These are phyloP conservation scores for Colletotrichum gloeosporioides DNA, from an alignment of 2,329 filamentous ascomycete species.

Conservation along the genomic window DNA sequence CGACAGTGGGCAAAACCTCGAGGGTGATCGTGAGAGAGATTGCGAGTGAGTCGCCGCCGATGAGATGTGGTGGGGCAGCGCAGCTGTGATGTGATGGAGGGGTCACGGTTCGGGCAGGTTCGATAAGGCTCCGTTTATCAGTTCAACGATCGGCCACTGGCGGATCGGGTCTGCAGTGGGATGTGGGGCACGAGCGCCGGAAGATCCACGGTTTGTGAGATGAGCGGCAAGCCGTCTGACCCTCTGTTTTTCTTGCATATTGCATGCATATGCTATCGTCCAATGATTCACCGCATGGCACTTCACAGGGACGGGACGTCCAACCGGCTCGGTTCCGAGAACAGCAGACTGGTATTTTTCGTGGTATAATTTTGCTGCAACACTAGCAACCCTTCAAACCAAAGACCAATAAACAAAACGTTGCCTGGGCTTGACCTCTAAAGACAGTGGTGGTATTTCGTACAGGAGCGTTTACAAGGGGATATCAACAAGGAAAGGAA, in stretches of 20 bases:
- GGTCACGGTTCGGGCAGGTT: slow-evolving; percentile 12
- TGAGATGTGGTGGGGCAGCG: slow-evolving; percentile 18
- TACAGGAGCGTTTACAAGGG: slow-evolving; percentile 5
- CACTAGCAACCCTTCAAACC: not conserved
- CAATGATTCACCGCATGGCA: not conserved
- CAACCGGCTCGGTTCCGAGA: not conserved
- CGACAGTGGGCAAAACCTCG: not conserved
- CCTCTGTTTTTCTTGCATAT: not conserved
- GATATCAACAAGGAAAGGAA: slow-evolving; percentile 17
- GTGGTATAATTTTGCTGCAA: not conserved
- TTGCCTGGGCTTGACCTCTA: not conserved
- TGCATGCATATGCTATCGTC: not conserved
- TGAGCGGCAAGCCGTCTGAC: not conserved
- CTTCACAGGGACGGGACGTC: not conserved
- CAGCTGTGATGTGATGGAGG: slow-evolving; percentile 11
- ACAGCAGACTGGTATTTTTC: not conserved
- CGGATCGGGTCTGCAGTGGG: not conserved
- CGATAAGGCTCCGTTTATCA: slow-evolving; percentile 18
- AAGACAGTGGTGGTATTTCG: slow-evolving; percentile 2
- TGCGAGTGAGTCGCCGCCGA: slow-evolving; percentile 13
- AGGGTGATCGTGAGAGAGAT: not conserved
- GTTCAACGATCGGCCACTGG: not conserved
- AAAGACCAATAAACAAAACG: not conserved
- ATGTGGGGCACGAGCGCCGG: not conserved
- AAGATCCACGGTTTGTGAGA: not conserved